Evolutionary conservation across 768 basidiomycete species (phyloP), one percentile per base, ranked within the genome.

Genomic region (Naganishia vaughanmartiniae): DNA sequence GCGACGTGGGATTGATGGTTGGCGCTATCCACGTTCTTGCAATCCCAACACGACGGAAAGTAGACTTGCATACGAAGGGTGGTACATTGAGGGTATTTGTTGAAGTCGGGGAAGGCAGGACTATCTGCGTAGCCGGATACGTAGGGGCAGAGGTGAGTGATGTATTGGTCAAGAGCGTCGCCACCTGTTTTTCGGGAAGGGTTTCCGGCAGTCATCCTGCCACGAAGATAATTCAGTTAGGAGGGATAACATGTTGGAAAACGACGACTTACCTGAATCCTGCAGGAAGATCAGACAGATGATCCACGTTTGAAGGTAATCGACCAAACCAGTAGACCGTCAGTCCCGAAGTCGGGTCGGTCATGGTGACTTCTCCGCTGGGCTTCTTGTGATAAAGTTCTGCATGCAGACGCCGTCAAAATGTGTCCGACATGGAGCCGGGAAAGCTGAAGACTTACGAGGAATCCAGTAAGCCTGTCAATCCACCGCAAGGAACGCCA

Each of bases 1-100:
- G 82, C 80, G 76, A 83, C 80, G 74, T 83, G 83, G 0, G 77
- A 78, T 63, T 71, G 70, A 72, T 83, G 82, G 34, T 79, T 73
- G 26, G 77, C 58, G 46, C 78, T 81, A 58, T 81, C 79, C 33
- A 82, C 83, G 66, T 82, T 76, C 80, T 81, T 81, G 75, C 80
- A 83, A 0, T 72, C 70, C 26, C 80, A 80, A 68, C 79, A 80
- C 1, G 66, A 63, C 4, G 76, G 79, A 76, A 83, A 83, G 72
- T 80, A 77, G 72, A 82, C 78, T 73, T 83, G 81, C 39, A 79
- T 78, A 48, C 82, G 63, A 74, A 83, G 77, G 51, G 79, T 79
- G 33, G 76, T 60, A 73, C 83, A 83, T 26, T 58, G 57, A 39
- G 57, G 57, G 57, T 58, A 58, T 58, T 58, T 58, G 15, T 31